Evolutionary conservation across 1,139 yeast species (phyloP), one percentile per base, ranked within the genome.

Genomic region (Kodamaea sp.): DNA sequence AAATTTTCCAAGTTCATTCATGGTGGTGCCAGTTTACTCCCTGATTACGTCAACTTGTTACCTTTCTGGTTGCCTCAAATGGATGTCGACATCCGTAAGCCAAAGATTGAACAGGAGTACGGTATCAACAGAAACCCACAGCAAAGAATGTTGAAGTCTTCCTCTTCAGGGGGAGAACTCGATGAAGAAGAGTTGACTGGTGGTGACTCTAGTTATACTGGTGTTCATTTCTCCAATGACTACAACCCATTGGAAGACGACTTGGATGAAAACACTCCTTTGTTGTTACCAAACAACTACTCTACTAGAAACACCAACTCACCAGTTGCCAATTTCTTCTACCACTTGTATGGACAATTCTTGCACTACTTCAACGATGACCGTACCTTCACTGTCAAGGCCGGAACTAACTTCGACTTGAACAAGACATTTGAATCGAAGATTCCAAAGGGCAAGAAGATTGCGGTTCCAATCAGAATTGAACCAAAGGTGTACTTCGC

Each of bases 61-160:
- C 98, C 98, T 34, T 92, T 87, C 65, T 92, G 98, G 98, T 72
- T 83, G 47, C 97, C 97, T n/a, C 98, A 92, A 65, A 92, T 92
- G 98, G 87, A 80, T 47, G 83, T 83, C 33, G 98, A 92, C 57
- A 92, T 92, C 48, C 81, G 95, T 58, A 92, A 92, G 60, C 97
- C 97, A 22, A 79, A 82, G 43, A 65, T 77, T 24, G 78, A 78
- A 52, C 78, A 76, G 43, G 79, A 77, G 37, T 73, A 74, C 50
- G 95, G 95, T 49, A 71, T 71, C 42, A 59, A 55, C 34, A 61
- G 75, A 49, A 60, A 62, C 36, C 26, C 40, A 21, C 47, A 43
- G 24, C 61, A 58, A 30, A 50, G 55, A 37, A 49, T 47, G 31
- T 42, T 46, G 39, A 60, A 59, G 34, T 57, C 65, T 9, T 60